A percentile compares a stretch with the other conserved stretches of the same genome.
Conservation (phyloP, 345 rosid genomes). For the Corchorus olitorius region DNA sequence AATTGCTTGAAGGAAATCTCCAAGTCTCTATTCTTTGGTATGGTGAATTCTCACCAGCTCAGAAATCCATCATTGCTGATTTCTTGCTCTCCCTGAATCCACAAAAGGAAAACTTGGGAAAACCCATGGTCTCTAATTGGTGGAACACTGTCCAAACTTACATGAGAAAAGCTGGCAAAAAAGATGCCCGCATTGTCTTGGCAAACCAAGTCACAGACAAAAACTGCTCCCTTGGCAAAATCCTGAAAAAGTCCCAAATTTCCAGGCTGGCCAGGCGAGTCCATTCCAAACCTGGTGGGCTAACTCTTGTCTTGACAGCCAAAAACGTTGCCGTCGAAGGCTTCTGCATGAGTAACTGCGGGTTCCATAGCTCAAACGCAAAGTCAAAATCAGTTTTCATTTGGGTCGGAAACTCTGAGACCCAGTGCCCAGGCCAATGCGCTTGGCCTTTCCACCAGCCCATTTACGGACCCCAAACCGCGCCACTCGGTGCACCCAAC, state of each 20-base stretch:
- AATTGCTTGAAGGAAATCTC: slow-evolving; percentile 36
- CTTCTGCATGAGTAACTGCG: slow-evolving; percentile 47
- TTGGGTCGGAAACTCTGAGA: slow-evolving; percentile 46
- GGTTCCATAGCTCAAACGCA: slow-evolving; percentile 38
- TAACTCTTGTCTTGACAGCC: slow-evolving; percentile 39
- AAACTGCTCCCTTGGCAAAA: slow-evolving; percentile 38
- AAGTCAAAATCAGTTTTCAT: slow-evolving; percentile 27
- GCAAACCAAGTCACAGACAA: slow-evolving; percentile 27
- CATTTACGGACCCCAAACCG: slow-evolving; percentile 46
- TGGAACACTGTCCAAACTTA: slow-evolving; percentile 38
- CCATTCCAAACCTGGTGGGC: slow-evolving; percentile 22
- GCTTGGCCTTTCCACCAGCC: slow-evolving; percentile 55
- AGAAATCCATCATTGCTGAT: slow-evolving; percentile 37
- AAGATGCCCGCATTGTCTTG: slow-evolving; percentile 14
- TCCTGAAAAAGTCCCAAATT: slow-evolving; percentile 31
- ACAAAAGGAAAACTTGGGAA: background rate
- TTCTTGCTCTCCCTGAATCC: slow-evolving; percentile 35
- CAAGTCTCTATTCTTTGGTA: slow-evolving; percentile 42
- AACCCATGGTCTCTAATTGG: slow-evolving; percentile 32
- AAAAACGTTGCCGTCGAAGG: slow-evolving; percentile 46
- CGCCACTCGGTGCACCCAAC: slow-evolving; percentile 41
- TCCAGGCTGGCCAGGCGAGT: slow-evolving; percentile 22
- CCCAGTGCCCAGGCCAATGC: slow-evolving; percentile 53
- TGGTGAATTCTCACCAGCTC: slow-evolving; percentile 34
- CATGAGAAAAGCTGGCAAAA: slow-evolving; percentile 34